phyloP scores from a whole-genome alignment of 257 asterid species.

The Parsonsia alboflavescens region DNA sequence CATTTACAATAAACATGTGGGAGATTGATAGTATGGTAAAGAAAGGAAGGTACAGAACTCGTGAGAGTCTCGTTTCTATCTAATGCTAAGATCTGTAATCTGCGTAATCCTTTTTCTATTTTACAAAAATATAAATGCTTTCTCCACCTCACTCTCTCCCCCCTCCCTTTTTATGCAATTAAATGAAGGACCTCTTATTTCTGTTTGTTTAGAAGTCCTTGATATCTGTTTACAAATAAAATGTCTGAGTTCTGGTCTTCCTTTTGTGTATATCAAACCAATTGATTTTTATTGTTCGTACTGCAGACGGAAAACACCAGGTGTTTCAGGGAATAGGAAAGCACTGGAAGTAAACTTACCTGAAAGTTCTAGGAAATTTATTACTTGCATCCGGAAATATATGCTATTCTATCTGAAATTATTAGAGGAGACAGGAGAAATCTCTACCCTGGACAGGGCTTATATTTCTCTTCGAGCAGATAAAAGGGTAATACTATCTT shows the following conservation, averaged over 20 bases:
- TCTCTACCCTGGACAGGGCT: constrained; percentile 83
- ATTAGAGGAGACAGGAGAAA: constrained; percentile 89
- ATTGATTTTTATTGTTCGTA: constrained; percentile 16
- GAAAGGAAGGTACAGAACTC: constrained; percentile 68
- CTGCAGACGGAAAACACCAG: constrained; percentile 75
- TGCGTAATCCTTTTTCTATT: constrained; percentile 5
- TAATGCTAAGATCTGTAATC: background rate
- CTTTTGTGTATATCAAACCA: background rate
- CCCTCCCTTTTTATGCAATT: background rate
- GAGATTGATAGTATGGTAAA: constrained; percentile 95
- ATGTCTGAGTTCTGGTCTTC: background rate
- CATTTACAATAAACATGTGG: constrained; percentile 97
- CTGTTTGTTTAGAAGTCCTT: constrained; percentile 3
- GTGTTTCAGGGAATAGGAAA: constrained; percentile 74
- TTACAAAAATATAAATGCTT: background rate
- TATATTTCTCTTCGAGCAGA: constrained; percentile 76
- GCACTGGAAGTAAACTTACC: constrained; percentile 87
- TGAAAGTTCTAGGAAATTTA: constrained; percentile 94
- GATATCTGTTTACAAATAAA: background rate
- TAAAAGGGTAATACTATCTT: constrained; percentile 65
- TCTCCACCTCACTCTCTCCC: background rate
- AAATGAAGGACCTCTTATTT: background rate
- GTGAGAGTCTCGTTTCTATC: constrained; percentile 10
- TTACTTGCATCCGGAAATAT: constrained; percentile 95
- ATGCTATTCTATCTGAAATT: constrained; percentile 71